phyloP scores from a whole-genome alignment of 257 asterid species.

The Gardenia jasminoides region DNA sequence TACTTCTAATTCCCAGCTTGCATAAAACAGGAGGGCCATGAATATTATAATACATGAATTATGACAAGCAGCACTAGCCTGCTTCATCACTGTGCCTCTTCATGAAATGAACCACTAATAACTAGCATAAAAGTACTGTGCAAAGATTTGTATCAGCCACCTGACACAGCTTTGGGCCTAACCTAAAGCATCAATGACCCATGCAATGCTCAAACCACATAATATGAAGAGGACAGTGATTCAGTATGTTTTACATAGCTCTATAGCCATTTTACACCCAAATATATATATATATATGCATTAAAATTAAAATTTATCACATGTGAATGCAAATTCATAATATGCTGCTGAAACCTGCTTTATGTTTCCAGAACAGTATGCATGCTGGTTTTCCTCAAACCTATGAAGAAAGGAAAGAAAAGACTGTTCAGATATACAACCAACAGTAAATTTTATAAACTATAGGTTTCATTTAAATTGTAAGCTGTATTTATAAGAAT shows the following conservation, averaged over 20 bases:
- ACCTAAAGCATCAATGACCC: too few relatives aligned
- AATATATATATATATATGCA: neutral
- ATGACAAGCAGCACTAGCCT: neutral
- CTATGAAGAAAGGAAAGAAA: neutral
- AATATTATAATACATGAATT: too few relatives aligned
- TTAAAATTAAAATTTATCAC: neutral
- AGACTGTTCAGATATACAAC: neutral
- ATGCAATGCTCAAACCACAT: neutral
- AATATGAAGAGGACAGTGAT: constrained; percentile 1
- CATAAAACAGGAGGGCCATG: neutral
- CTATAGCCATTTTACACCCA: neutral
- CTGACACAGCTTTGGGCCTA: too few relatives aligned
- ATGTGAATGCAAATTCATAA: neutral
- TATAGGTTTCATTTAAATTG: neutral
- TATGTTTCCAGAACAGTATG: neutral
- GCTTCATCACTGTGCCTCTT: neutral
- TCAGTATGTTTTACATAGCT: neutral
- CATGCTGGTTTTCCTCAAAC: constrained; percentile 8
- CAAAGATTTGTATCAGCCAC: too few relatives aligned
- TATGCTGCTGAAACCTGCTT: neutral
- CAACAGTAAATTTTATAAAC: neutral
- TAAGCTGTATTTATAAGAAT: neutral
- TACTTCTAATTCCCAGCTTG: too few relatives aligned
- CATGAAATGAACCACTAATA: neutral
- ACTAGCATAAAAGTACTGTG: too few relatives aligned